phyloP scores from a whole-genome alignment of 140 eudicot genomes.

The Flaveria floridana region DNA sequence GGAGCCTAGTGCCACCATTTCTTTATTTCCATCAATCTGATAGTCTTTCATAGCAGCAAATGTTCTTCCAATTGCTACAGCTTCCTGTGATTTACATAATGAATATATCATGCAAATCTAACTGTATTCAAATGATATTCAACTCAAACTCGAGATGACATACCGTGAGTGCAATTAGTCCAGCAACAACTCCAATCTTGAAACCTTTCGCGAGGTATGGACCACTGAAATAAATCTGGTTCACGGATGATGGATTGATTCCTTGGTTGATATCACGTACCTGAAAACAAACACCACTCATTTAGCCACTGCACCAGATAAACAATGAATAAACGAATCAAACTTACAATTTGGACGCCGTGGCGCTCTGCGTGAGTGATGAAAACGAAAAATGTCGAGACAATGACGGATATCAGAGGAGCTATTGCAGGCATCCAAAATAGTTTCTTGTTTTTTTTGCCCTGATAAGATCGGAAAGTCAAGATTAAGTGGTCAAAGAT shows the following conservation, averaged over 20 bases:
- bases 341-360: conserved; percentile 65
- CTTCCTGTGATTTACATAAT: conserved; percentile 55
- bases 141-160: background rate
- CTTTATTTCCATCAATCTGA: conserved; percentile 76
- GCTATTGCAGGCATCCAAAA: conserved; percentile 86
- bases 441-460: conserved; percentile 53
- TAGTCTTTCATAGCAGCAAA: conserved; percentile 80
- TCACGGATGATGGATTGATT: conserved; percentile 56
- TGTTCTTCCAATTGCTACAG: conserved; percentile 83
- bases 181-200: conserved; percentile 72
- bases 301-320: background rate
- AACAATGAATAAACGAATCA: background rate
- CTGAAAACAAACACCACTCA: conserved; percentile 29
- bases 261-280: conserved; percentile 58
- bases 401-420: conserved; percentile 66
- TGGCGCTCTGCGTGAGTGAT: conserved; percentile 57
- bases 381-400: conserved; percentile 63
- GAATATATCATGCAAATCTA: conserved; percentile 11
- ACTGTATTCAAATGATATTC: background rate
- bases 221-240: conserved; percentile 51
- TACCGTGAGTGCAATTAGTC: conserved; percentile 76
- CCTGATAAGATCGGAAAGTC: conserved; percentile 37
- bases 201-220: conserved; percentile 55
- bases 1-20: conserved; percentile 80
- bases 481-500: background rate